phyloP scores from a whole-genome alignment of 1,139 yeast genomes.

The Geotrichum restrictum region DNA sequence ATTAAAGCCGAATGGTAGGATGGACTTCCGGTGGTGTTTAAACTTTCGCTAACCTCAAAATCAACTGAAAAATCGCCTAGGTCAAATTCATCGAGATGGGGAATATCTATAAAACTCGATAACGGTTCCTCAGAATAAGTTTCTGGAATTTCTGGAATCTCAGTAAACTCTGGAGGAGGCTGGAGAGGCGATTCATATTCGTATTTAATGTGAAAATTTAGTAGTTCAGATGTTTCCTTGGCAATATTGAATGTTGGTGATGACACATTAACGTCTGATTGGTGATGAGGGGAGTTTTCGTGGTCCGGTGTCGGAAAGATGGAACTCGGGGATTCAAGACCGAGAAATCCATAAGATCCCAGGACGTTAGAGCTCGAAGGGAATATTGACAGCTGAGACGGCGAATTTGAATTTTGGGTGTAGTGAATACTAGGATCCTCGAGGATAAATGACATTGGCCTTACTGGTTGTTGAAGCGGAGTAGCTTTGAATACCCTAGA shows the following conservation, averaged over 20 bases:
- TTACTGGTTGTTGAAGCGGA: constrained; percentile 26
- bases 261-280: neutral
- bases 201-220: constrained; percentile 3
- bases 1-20: constrained; percentile 24
- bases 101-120: neutral
- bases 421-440: constrained; percentile 23
- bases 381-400: neutral
- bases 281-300: neutral
- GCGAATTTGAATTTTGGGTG: neutral
- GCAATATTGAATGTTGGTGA: constrained; percentile 1
- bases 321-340: neutral
- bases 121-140: neutral
- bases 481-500: constrained; percentile 27
- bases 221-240: constrained; percentile 2
- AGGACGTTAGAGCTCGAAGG: neutral
- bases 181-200: neutral
- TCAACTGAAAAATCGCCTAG: constrained; percentile 10
- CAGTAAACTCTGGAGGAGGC: neutral
- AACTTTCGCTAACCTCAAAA: constrained; percentile 12
- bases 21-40: neutral
- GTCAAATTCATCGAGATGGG: constrained; percentile 4
- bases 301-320: neutral
- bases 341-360: neutral
- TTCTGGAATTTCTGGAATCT: neutral
- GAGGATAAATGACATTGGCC: constrained; percentile 24